Percentiles rank a stretch among this genome's conserved stretches.
phyloP scores from a whole-genome alignment of 495 filamentous ascomycete species.

The Chlorociboria aeruginascens region DNA sequence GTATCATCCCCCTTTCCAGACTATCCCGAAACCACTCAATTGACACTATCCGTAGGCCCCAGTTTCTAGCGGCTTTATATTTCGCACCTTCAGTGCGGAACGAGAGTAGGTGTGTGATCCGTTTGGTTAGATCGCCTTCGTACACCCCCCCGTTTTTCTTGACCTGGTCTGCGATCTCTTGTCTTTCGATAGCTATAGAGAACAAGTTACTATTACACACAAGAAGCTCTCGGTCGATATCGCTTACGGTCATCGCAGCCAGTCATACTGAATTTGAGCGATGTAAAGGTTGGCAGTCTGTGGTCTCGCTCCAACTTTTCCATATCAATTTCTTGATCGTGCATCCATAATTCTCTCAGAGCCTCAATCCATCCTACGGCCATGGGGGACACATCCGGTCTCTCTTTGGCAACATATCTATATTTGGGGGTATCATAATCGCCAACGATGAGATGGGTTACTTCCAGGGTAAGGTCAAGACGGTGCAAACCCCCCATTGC shows the following conservation, averaged over 20 bases:
- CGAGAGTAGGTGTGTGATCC: slow-evolving; percentile 81
- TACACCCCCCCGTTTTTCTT: slow-evolving; percentile 65
- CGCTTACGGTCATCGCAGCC: slow-evolving; percentile 75
- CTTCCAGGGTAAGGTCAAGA: slow-evolving; percentile 87
- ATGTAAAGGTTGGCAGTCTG: slow-evolving; percentile 45
- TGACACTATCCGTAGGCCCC: slow-evolving; percentile 66
- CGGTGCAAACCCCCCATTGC: slow-evolving; percentile 82
- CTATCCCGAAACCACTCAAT: slow-evolving; percentile 81
- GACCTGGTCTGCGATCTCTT: slow-evolving; percentile 52
- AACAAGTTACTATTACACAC: neutral
- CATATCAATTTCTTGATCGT: slow-evolving; percentile 70
- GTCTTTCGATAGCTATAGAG: slow-evolving; percentile 49
- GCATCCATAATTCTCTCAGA: slow-evolving; percentile 68
- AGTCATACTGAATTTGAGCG: slow-evolving; percentile 72
- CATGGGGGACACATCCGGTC: slow-evolving; percentile 74
- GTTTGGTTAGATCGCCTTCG: slow-evolving; percentile 70
- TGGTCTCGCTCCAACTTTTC: slow-evolving; percentile 49
- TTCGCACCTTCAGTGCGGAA: slow-evolving; percentile 70
- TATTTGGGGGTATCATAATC: slow-evolving; percentile 84
- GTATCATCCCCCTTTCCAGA: slow-evolving; percentile 79
- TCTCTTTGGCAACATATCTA: slow-evolving; percentile 81
- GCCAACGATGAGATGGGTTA: slow-evolving; percentile 89
- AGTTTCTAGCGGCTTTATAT: slow-evolving; percentile 70
- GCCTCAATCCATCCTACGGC: slow-evolving; percentile 73
- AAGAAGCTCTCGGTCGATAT: neutral